phyloP scores from a whole-genome alignment of 1,284 basidiomycete species.

The Wolfiporia cocos region DNA sequence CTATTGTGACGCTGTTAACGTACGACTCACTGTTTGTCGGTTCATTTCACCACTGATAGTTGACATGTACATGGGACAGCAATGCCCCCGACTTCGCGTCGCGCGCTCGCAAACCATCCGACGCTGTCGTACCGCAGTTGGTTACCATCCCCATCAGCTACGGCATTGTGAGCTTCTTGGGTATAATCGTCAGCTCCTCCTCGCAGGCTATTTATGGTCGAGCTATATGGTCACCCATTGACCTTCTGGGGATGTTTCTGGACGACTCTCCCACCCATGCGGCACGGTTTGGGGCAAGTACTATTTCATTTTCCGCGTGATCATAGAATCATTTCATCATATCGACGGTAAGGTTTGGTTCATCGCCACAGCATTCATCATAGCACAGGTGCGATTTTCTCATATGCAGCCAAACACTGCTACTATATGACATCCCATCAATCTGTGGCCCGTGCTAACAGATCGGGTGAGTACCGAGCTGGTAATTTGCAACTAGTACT shows the following conservation, averaged over 20 bases:
- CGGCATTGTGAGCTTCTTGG: constrained; percentile 75
- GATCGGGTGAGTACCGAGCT: constrained; percentile 29
- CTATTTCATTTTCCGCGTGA: neutral
- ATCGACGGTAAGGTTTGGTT: constrained; percentile 51
- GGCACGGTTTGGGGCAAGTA: constrained; percentile 57
- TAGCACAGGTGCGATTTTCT: constrained; percentile 49
- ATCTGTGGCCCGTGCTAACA: no score
- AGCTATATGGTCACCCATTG: constrained; percentile 78
- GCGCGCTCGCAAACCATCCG: constrained; percentile 59
- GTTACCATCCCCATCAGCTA: constrained; percentile 73
- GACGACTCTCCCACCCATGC: constrained; percentile 56
- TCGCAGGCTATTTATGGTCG: constrained; percentile 74
- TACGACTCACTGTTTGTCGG: no score
- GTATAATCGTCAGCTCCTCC: constrained; percentile 79
- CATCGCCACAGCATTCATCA: constrained; percentile 70
- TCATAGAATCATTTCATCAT: neutral
- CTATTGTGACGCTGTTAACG: constrained; percentile 73
- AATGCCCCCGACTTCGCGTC: constrained; percentile 80
- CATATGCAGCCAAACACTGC: neutral
- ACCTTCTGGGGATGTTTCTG: constrained; percentile 65
- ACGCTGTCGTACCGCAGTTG: constrained; percentile 68
- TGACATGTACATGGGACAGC: constrained; percentile 27
- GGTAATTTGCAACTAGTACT: constrained; percentile 74
- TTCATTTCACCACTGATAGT: neutral
- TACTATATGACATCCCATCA: no score